Evolutionary conservation across 805 yeast species (phyloP).

Genomic region (Teunomyces pallodes): DNA sequence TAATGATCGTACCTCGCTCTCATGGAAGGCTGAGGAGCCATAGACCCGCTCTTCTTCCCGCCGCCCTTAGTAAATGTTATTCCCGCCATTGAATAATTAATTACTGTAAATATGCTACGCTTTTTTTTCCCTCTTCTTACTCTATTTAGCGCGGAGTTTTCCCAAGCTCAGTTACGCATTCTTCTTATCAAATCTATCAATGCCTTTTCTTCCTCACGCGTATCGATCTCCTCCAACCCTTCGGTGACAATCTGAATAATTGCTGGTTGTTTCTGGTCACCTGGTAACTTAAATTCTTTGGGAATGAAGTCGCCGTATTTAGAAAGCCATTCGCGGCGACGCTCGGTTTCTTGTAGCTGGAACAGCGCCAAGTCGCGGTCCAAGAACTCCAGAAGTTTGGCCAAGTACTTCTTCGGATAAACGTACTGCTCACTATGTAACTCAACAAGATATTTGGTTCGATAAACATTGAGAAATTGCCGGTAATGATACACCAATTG

Average conservation of each 20-base stretch:
- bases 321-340: slow-evolving; percentile 35
- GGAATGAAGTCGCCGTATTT: slow-evolving; percentile 43
- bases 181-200: slow-evolving; percentile 14
- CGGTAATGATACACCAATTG: slow-evolving; percentile 35
- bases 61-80: slow-evolving; percentile 11
- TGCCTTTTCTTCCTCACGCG: slow-evolving; percentile 8
- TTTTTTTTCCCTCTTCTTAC: too few species aligned
- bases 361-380: slow-evolving; percentile 29
- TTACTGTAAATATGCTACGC: too few species aligned
- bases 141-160: too few species aligned
- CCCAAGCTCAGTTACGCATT: not conserved
- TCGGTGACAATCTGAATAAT: slow-evolving; percentile 43
- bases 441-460: slow-evolving; percentile 35
- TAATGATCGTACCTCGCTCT: slow-evolving; percentile 9
- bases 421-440: slow-evolving; percentile 38
- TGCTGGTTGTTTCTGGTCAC: slow-evolving; percentile 33
- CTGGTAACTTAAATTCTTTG: slow-evolving; percentile 37
- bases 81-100: not conserved
- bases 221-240: slow-evolving; percentile 30
- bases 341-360: slow-evolving; percentile 32
- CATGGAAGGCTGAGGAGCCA: not conserved
- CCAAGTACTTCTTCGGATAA: slow-evolving; percentile 36
- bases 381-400: slow-evolving; percentile 30
- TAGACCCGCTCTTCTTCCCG: not conserved
- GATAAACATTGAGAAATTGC: slow-evolving; percentile 32